Evolutionary conservation across 345 rosid genomes (phyloP).

Genomic region (Linum tenue): DNA sequence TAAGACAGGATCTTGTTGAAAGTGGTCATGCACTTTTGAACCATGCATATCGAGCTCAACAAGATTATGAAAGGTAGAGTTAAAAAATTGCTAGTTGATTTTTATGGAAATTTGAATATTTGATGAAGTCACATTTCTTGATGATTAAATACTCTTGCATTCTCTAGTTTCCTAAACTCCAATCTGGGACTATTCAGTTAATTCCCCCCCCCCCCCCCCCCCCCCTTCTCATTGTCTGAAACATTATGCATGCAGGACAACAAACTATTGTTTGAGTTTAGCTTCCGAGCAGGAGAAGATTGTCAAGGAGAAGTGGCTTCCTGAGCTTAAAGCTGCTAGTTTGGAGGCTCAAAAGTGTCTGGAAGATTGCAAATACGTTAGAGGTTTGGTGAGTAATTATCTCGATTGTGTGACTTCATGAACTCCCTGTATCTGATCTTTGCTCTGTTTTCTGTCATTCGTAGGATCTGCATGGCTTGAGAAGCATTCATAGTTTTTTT

Average conservation of each 20-base stretch:
- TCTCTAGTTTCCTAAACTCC: no score
- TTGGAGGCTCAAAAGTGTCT: slow-evolving; percentile 60
- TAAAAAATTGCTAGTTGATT: slow-evolving; percentile 6
- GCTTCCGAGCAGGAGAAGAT: slow-evolving; percentile 79
- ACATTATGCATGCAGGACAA: slow-evolving; percentile 50
- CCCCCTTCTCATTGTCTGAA: no score
- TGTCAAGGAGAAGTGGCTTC: slow-evolving; percentile 72
- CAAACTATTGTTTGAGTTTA: slow-evolving; percentile 63
- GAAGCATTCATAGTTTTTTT: no score
- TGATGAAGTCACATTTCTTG: neutral
- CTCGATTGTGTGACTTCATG: neutral
- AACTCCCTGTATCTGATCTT: no score
- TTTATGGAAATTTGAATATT: neutral
- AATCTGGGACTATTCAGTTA: no score
- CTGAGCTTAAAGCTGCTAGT: slow-evolving; percentile 65
- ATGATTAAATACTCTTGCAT: neutral
- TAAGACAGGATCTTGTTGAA: slow-evolving; percentile 72
- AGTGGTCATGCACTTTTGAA: slow-evolving; percentile 70
- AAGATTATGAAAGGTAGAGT: slow-evolving; percentile 78
- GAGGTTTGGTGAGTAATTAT: slow-evolving; percentile 66
- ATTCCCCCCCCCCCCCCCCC: no score
- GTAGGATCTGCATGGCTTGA: no score
- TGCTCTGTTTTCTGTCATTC: no score
- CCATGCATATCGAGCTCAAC: slow-evolving; percentile 73
- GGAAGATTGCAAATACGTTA: slow-evolving; percentile 69